Evolutionary conservation across 345 rosid species (phyloP).

Genomic region (Populus deltoides): DNA sequence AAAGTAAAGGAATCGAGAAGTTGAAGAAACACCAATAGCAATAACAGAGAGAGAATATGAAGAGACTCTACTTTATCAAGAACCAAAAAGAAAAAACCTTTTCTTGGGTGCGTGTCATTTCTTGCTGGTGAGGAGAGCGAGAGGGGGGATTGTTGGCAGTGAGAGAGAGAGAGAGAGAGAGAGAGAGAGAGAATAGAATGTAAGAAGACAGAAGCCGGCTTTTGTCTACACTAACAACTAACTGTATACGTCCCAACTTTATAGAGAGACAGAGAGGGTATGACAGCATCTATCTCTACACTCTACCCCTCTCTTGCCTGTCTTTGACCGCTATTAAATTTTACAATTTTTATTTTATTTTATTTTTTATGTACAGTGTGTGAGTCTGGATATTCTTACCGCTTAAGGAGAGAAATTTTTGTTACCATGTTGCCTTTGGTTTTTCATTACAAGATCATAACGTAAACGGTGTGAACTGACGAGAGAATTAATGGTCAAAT

Average conservation of each 20-base stretch:
- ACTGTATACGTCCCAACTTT: neutral
- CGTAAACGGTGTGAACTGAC: neutral
- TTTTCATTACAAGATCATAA: neutral
- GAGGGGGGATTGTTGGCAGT: neutral
- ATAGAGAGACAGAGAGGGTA: neutral
- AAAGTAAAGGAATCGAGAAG: constrained; percentile 20
- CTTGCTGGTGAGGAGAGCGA: constrained; percentile 12
- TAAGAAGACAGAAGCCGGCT: neutral
- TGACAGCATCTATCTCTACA: neutral
- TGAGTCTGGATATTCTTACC: neutral
- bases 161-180: neutral
- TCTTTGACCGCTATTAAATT: constrained; percentile 13
- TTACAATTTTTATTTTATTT: neutral
- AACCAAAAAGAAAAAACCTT: neutral
- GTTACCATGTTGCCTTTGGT: neutral
- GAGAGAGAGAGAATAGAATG: neutral
- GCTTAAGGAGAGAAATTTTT: neutral
- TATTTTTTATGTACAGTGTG: neutral
- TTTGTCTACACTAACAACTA: neutral
- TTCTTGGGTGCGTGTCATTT: constrained; percentile 6
- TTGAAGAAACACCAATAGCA: constrained; percentile 8
- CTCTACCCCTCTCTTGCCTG: neutral
- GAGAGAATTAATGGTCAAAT: neutral
- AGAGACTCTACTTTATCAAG: neutral
- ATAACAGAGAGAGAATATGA: neutral